Evolutionary conservation across 73 alveolate genomes (phyloP), one percentile per base, ranked within the genome.

Genomic region (Uronychia binucleata): DNA sequence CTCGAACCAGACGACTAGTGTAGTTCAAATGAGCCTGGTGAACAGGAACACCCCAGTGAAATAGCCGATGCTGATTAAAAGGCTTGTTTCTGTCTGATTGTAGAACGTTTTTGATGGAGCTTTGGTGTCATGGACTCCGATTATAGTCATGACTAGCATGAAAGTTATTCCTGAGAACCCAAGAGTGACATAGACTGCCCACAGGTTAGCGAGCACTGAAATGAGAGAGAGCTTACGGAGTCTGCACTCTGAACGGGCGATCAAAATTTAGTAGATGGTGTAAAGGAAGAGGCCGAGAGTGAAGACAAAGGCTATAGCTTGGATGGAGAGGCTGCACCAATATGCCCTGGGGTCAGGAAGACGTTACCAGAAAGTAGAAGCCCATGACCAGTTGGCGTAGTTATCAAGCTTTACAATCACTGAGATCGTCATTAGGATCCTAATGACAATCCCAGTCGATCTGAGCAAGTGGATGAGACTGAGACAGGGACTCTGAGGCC

Each of bases 311-410:
- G 30, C 0, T 0, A 81, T 81, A 28, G 34, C 57, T 31, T n/a
- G 31, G 0, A 81, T 26, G 31, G 88, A 31, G 27, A 59, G n/a
- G 78, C 77, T 34, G 13, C 88, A 81, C 88, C 88, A 81, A 34
- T 81, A 81, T 1, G 75, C 77, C 88, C 67, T 46, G 5, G 19
- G 19, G 19, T 11, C 5, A 46, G 67, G 5, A 46, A 46, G 19
- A 11, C 67, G n/a, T 11, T 46, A 46, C 67, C 88, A 81, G 32
- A 81, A 26, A 31, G 81, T 33, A 30, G 81, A 34, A 28, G 74
- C 31, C 88, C 88, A 81, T 0, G 67, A 58, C 88, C 88, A 81
- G 34, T 0, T 14, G 13, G 58, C 26, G 13, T 28, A 13, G 0
- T 29, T 33, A 34, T 32, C 58, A 27, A 81, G 30, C 59, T 59